Base-by-base conservation (phyloP, 164 flowering plant genomes). In the Cinnamomum chago region DNA sequence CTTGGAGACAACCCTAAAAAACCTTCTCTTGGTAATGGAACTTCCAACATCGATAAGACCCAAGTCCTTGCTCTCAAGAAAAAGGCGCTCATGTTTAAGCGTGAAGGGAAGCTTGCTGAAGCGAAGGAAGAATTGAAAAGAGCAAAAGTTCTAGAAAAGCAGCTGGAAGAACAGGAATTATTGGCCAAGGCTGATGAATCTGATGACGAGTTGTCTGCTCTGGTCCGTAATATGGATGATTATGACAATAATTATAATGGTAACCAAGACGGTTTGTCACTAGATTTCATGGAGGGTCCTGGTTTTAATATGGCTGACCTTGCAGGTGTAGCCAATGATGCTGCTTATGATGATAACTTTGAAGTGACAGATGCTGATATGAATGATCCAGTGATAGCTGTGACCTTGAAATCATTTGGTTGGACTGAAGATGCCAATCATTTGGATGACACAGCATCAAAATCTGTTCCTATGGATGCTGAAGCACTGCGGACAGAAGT, bases 111-210 rank as follows among this genome's bases (percentile, higher is more conserved):
- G 70, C 88, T 91, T 72, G 83, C 84, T n/a, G 99, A 93, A 84
- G 98, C 99, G 64, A 93, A 95, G 85, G 99, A 95, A 79, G 99
- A 95, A 75, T 68, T 95, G 17, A 95, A 90, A 84, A 88, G 68
- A 83, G 97, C 99, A 67, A 95, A 95, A 83, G 50, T 90, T 79
- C 77, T 95, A 65, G 98, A 95, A 78, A 90, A 81, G 81, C 86
- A 95, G 80, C 84, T 93, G 60, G 97, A 95, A 81, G 98, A 95
- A 76, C 90, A 92, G 75, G 96, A 89, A 72, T 80, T 95, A 14
- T 80, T 92, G 83, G 93, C 80, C 58, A 97, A 76, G 25, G 89
- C 87, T 73, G 92, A 93, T 50, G 95, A 92, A 66, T 90, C 98
- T 51, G 99, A 93, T 84, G 99, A 95, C 77, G 99, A 93, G 82